Evolutionary conservation across 306 rosid species (phyloP).

Genomic region (Acmispon strigosus): DNA sequence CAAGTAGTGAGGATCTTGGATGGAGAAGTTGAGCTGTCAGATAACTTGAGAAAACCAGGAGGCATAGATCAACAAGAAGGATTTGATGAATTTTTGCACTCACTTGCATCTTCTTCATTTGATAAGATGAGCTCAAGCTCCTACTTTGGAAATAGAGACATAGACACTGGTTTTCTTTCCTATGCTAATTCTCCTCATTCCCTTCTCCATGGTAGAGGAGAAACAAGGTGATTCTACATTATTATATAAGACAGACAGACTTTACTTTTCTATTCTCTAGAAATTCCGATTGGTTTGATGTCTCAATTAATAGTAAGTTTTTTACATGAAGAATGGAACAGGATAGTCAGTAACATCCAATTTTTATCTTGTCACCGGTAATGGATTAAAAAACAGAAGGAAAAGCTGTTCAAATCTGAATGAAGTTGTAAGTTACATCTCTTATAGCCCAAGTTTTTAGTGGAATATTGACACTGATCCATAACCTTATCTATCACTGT

Average conservation of each 20-base stretch:
- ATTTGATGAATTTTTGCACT: slow-evolving; percentile 57
- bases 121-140: slow-evolving; percentile 41
- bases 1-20: slow-evolving; percentile 58
- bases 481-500: too few species aligned
- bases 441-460: too few species aligned
- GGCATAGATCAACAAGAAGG: slow-evolving; percentile 36
- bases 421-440: too few species aligned
- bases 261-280: not conserved
- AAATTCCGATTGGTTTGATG: not conserved
- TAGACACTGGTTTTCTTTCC: slow-evolving; percentile 32
- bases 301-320: not conserved
- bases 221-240: slow-evolving; percentile 24
- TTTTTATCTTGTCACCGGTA: too few species aligned
- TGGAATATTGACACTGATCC: too few species aligned
- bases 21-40: slow-evolving; percentile 47
- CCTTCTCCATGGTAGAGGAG: slow-evolving; percentile 39
- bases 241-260: not conserved
- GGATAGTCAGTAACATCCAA: not conserved
- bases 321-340: not conserved
- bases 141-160: slow-evolving; percentile 26
- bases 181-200: slow-evolving; percentile 41
- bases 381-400: too few species aligned
- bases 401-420: too few species aligned
- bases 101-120: slow-evolving; percentile 56
- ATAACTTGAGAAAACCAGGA: slow-evolving; percentile 34